phyloP scores from a whole-genome alignment of 768 basidiomycete genomes.

The Mycena filopes region DNA sequence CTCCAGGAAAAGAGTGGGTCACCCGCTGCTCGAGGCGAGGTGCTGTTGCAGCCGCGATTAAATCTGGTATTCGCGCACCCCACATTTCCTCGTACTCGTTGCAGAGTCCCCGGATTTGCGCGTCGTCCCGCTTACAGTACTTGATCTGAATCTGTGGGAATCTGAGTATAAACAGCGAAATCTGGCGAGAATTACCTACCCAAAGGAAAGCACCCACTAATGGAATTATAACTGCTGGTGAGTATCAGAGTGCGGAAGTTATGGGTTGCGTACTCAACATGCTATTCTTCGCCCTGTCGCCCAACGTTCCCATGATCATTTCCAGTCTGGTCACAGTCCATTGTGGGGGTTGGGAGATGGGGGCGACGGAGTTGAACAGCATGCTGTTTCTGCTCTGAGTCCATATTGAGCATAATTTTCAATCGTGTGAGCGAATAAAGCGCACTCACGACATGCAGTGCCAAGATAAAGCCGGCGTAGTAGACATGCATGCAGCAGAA shows the following conservation, averaged over 20 bases:
- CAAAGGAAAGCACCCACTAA: conserved; percentile 71
- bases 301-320: conserved; percentile 57
- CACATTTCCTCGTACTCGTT: conserved; percentile 72
- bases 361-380: conserved; percentile 14
- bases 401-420: not conserved
- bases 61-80: conserved; percentile 69
- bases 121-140: conserved; percentile 68
- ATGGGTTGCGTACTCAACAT: conserved; percentile 49
- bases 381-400: conserved; percentile 13
- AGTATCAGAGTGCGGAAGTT: conserved; percentile 19
- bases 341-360: conserved; percentile 42
- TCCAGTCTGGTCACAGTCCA: conserved; percentile 58
- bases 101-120: conserved; percentile 66
- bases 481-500: conserved; percentile 80
- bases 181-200: conserved; percentile 53
- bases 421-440: not conserved
- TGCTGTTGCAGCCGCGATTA: conserved; percentile 50
- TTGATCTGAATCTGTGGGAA: conserved; percentile 68
- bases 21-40: conserved; percentile 18
- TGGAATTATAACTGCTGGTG: conserved; percentile 27
- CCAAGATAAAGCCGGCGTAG: conserved; percentile 75
- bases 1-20: conserved; percentile 31
- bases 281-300: conserved; percentile 61
- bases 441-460: conserved; percentile 67
- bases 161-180: conserved; percentile 10